Base-by-base conservation (phyloP, 352 stramenopile species). In the Phytophthora citrophthora region DNA sequence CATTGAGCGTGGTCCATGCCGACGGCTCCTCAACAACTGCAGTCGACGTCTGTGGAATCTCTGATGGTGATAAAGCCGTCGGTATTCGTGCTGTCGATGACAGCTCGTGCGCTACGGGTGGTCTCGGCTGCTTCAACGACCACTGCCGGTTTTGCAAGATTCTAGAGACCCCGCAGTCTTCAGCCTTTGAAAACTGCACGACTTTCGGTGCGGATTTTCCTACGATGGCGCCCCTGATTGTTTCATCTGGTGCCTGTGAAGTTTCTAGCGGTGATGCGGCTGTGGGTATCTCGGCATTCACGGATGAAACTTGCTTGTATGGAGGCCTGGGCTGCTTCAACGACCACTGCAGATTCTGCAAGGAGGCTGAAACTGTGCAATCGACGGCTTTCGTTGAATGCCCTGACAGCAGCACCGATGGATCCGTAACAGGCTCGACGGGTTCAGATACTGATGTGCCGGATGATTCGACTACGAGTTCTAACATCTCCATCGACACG, bases 61-160 rank as follows among this genome's bases (percentile, higher is more conserved):
- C 72, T 5, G 63, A 74, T n/a, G 72, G 69, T 11, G 73, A 78
- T 44, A 56, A 54, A 26, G 64, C 39, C 0, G 44, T 70, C 31
- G 76, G 76, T 41, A 78, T 84, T 36, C 65, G 56, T 10, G 71
- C 52, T 3, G 43, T 80, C 32, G 58, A 56, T 7, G 72, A 84
- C 46, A 44, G 48, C 1, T 43, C 60, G 6, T 83, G 75, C 13
- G 45, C 32, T n/a, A 48, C 13, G 15, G 75, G 75, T 32, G 75
- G 75, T 0, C 58, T 83, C n/a, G 75, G 75, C 2, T 83, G 75
- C 56, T 79, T 70, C 64, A 72, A 56, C 41, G 58, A 66, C 26
- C 53, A 64, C 40, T 84, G 76, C 51, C 72, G 76, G 20, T 79
- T 56, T 18, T 84, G 76, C 61, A 81, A 79, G 52, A n/a, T 64